A percentile compares a stretch with the other conserved stretches of the same genome.
Conservation (phyloP, 352 stramenopile species). For the Phytophthora sansomeana region DNA sequence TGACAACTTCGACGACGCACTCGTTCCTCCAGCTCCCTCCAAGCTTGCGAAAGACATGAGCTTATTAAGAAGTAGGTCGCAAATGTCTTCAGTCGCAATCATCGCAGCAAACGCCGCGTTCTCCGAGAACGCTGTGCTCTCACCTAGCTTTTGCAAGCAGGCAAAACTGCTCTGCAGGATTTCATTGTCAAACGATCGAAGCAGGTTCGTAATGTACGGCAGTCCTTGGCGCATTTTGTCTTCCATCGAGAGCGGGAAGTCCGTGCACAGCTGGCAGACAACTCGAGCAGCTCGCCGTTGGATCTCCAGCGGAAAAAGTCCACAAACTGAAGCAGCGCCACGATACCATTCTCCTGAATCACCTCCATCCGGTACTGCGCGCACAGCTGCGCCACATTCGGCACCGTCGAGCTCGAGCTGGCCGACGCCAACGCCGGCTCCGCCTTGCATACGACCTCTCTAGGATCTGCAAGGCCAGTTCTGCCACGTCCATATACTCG, state of each 20-base stretch:
- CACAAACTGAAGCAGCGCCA: conserved; percentile 79
- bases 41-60: conserved; percentile 40
- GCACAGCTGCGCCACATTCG: conserved; percentile 15
- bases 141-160: conserved; percentile 53
- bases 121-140: conserved; percentile 51
- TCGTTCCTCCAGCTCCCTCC: conserved; percentile 1
- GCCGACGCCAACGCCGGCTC: conserved; percentile 7
- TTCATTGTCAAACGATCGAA: conserved; percentile 62
- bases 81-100: conserved; percentile 55
- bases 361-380: conserved; percentile 53
- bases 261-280: conserved; percentile 58
- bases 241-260: conserved; percentile 41
- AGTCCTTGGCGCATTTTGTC: conserved; percentile 47
- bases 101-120: conserved; percentile 45
- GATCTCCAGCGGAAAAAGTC: conserved; percentile 84
- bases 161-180: conserved; percentile 66
- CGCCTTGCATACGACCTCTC: conserved; percentile 59
- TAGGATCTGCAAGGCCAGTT: conserved; percentile 74
- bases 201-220: conserved; percentile 52
- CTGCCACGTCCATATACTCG: conserved; percentile 86
- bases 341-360: conserved; percentile 67
- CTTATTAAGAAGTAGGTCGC: conserved; percentile 41
- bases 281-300: conserved; percentile 68
- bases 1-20: conserved; percentile 24
- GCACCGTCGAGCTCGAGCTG: background rate